phyloP scores from a whole-genome alignment of 2,329 filamentous ascomycete genomes.

The Setomelanomma holmii region DNA sequence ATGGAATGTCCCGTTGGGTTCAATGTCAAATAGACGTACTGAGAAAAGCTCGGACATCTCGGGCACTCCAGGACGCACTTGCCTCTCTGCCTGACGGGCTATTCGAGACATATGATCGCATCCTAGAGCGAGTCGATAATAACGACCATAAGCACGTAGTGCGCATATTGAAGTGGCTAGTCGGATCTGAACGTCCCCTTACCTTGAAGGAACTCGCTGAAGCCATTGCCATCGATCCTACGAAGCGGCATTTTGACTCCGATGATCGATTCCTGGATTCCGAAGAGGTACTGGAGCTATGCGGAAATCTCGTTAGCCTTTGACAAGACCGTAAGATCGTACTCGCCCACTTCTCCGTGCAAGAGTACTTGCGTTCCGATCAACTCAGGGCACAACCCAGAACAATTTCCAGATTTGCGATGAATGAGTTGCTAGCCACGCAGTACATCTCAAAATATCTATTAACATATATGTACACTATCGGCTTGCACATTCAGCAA shows the following conservation, averaged over 20 bases:
- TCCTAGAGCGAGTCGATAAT: background rate
- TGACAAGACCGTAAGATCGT: background rate
- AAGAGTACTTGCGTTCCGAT: slow-evolving; percentile 1
- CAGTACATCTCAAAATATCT: background rate
- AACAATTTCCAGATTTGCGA: background rate
- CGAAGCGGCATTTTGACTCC: background rate
- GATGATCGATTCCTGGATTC: background rate
- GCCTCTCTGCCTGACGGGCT: background rate
- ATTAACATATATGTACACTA: background rate
- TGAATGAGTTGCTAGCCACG: background rate
- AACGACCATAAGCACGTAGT: background rate
- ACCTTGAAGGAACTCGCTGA: background rate
- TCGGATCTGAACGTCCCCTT: background rate
- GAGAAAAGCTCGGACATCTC: background rate
- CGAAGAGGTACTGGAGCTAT: background rate
- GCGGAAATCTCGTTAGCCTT: background rate
- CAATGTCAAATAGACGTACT: slow-evolving; percentile 1
- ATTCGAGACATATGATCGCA: background rate
- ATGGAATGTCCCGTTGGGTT: slow-evolving; percentile 39
- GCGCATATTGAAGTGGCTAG: background rate
- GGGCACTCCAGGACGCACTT: background rate
- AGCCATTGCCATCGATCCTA: background rate
- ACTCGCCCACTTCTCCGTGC: slow-evolving; percentile 3
- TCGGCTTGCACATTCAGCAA: background rate
- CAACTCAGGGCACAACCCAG: background rate